These are phyloP conservation scores for Rhododendron williamsianum DNA, from an alignment of 148 eudicot genomes.

Conservation along the genomic window DNA sequence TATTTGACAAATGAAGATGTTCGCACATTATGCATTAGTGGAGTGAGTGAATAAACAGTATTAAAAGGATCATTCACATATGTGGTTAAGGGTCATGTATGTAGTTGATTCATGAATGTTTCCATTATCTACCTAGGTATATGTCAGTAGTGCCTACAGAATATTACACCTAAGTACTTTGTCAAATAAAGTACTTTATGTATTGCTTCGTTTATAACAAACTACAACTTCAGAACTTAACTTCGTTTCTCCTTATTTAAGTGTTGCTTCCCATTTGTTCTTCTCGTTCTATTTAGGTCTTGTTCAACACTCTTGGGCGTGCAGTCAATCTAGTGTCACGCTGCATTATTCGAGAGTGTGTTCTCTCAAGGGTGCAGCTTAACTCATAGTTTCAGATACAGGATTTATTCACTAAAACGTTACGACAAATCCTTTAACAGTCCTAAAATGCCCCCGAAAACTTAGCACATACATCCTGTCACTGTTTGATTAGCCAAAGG, in stretches of 20 bases:
- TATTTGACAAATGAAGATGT: not conserved
- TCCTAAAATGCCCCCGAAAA: not conserved
- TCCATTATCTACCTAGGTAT: not conserved
- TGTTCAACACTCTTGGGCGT: not conserved
- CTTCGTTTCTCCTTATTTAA: not conserved
- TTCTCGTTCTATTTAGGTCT: not conserved
- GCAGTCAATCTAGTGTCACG: not conserved
- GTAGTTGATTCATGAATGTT: not conserved
- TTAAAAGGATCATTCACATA: not conserved
- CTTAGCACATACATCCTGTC: no score
- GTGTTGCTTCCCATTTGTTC: not conserved
- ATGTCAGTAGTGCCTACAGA: not conserved
- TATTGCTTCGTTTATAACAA: not conserved
- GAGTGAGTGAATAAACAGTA: not conserved
- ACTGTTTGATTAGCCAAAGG: not conserved
- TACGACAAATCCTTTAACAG: not conserved
- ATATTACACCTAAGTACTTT: not conserved
- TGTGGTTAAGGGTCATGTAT: not conserved
- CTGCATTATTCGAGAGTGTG: not conserved
- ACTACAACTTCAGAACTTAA: not conserved
- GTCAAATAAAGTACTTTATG: not conserved
- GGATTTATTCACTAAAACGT: not conserved
- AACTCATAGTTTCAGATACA: not conserved
- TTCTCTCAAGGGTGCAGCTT: not conserved
- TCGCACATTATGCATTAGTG: not conserved